phyloP scores from a whole-genome alignment of 306 rosid genomes.

The Citrullus amarus region DNA sequence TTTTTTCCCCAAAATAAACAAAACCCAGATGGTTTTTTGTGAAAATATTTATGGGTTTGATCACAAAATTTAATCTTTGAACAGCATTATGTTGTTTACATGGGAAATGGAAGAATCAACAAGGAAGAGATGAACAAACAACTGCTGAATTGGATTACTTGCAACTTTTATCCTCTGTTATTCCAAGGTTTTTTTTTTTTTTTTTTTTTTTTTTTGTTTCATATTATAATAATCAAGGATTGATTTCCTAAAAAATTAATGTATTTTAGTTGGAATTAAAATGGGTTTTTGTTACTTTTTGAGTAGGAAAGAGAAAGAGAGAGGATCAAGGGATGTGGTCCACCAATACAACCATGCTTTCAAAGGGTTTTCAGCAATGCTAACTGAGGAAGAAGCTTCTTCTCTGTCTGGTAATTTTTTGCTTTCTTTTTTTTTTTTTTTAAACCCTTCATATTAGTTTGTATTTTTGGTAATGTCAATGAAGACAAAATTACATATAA shows the following conservation, averaged over 20 bases:
- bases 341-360: conserved; percentile 73
- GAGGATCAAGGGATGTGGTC: conserved; percentile 22
- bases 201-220: neutral
- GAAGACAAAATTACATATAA: neutral
- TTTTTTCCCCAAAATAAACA: neutral
- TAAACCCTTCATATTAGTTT: neutral
- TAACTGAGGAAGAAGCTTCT: conserved; percentile 75
- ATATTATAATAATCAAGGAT: neutral
- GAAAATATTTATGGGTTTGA: neutral
- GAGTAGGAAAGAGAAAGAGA: conserved; percentile 49
- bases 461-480: neutral
- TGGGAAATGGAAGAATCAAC: conserved; percentile 58
- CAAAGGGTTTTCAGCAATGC: conserved; percentile 86
- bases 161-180: conserved; percentile 47
- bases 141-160: conserved; percentile 35
- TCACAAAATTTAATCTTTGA: neutral
- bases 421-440: neutral
- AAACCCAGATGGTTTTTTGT: neutral
- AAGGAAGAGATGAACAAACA: conserved; percentile 16
- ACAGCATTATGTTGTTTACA: conserved; percentile 78
- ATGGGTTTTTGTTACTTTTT: neutral
- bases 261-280: neutral
- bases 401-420: conserved; percentile 45
- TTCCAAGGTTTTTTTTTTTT: conserved; percentile 27
- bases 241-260: neutral